phyloP scores from a whole-genome alignment of 2,329 filamentous ascomycete species.

The Cyanodermella asteris region DNA sequence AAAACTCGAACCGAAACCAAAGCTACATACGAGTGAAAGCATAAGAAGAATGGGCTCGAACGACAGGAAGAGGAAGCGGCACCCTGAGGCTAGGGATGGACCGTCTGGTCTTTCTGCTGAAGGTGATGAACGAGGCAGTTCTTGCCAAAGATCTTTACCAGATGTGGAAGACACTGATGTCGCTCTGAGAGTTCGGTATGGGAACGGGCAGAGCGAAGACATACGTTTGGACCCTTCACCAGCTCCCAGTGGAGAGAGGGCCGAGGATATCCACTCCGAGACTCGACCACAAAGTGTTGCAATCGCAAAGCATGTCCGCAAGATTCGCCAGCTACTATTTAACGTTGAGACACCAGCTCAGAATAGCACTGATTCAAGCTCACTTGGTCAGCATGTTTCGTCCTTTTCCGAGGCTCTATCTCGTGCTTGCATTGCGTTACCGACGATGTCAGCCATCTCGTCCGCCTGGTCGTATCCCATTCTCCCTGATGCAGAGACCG shows the following conservation, averaged over 20 bases:
- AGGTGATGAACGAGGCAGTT: slow-evolving; percentile 16
- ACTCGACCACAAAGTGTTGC: slow-evolving; percentile 30
- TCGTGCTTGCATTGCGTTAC: slow-evolving; percentile 24
- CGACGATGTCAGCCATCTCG: slow-evolving; percentile 34
- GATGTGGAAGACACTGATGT: slow-evolving; percentile 19
- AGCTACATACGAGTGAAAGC: too few species aligned
- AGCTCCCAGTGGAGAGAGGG: slow-evolving; percentile 17
- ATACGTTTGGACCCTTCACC: slow-evolving; percentile 24
- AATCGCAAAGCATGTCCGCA: slow-evolving; percentile 32
- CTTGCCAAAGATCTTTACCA: too few species aligned
- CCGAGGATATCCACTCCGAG: slow-evolving; percentile 26
- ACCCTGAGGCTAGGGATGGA: slow-evolving; percentile 22
- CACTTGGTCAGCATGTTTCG: slow-evolving; percentile 13
- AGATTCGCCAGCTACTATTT: slow-evolving; percentile 33
- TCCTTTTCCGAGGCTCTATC: slow-evolving; percentile 21
- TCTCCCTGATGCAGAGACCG: slow-evolving; percentile 29
- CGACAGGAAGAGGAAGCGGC: slow-evolving; percentile 35
- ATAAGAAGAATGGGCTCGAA: too few species aligned
- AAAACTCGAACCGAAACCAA: slow-evolving; percentile 13
- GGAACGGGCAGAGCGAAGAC: slow-evolving; percentile 37
- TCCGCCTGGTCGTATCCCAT: slow-evolving; percentile 37
- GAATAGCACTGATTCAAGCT: slow-evolving; percentile 9
- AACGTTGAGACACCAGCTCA: slow-evolving; percentile 17
- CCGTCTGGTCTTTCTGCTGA: slow-evolving; percentile 20
- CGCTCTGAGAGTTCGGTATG: slow-evolving; percentile 34